Evolutionary conservation across 306 rosid species (phyloP), one percentile per base, ranked within the genome.

Genomic region (Spatholobus suberectus): DNA sequence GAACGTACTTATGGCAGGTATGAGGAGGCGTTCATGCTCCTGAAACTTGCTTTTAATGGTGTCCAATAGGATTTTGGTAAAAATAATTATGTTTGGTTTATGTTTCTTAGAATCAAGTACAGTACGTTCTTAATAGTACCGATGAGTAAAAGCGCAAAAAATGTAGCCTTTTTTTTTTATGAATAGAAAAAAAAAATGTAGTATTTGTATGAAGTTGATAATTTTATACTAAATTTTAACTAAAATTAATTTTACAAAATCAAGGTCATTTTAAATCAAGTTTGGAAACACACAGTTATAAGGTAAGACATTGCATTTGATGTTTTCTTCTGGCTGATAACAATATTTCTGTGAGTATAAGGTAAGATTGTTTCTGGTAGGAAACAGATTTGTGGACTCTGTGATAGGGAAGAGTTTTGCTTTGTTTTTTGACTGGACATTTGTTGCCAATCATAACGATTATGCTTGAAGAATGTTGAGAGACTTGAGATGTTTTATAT

Each of bases 281-380:
- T 58, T 58, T 24, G 34, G 70, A 23, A 62, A 6, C 43, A 32
- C 21, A 4, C 61, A 2, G 11, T 32, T 24, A 9, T 12, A 14
- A 26, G 68, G 37, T 61, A 61, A 61, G 18, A 1, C 6, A 58
- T 68, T 17, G 46, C 37, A 55, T 40, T 55, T 70, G 46, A 70
- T 57, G 17, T 58, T 26, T 37, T 57, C n/a, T n/a, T n/a, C 8
- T 57, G 71, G 54, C 44, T 68, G 58, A 75, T 17, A 75, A 14
- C 58, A 40, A 44, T 55, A 17, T 37, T 76, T 35, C 76, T 52
- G 18, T 17, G 9, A 32, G 65, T 77, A 27, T 35, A 6, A 21
- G 18, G 62, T 71, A 84, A 35, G 49, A 23, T 73, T 78, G 46
- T 46, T 77, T 61, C 29, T 46, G 18, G 73, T 17, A 38, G 76